phyloP scores from a whole-genome alignment of 2,329 filamentous ascomycete species.

The Dactylellina sp. region DNA sequence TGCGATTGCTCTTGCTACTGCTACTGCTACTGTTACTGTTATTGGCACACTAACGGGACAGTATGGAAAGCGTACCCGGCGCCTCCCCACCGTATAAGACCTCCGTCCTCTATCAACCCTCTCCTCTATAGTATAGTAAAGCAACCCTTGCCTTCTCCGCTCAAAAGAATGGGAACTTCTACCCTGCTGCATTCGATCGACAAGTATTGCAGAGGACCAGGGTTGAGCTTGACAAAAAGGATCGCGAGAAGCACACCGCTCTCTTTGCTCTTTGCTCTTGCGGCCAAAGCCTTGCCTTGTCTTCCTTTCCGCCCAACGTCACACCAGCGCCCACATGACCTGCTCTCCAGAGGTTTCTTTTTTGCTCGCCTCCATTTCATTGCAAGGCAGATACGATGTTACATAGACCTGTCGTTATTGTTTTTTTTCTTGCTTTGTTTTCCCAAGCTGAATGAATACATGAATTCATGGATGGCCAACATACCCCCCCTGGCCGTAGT shows the following conservation, averaged over 20 bases:
- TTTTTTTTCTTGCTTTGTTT: slow-evolving; percentile 19
- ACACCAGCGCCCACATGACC: slow-evolving; percentile 56
- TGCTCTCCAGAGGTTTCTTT: slow-evolving; percentile 4
- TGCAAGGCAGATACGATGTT: slow-evolving; percentile 48
- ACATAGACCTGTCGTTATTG: slow-evolving; percentile 4
- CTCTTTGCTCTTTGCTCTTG: too few relatives aligned
- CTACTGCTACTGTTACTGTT: too few relatives aligned
- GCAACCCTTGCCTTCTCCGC: slow-evolving; percentile 33
- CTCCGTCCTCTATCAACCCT: slow-evolving; percentile 6
- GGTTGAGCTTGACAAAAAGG: slow-evolving; percentile 51
- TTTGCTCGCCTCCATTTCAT: too few relatives aligned
- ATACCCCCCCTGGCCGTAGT: background rate
- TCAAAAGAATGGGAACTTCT: too few relatives aligned
- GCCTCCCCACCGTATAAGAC: slow-evolving; percentile 33
- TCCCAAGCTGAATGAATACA: slow-evolving; percentile 14
- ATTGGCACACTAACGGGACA: too few relatives aligned
- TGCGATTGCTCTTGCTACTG: too few relatives aligned
- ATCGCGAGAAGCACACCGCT: slow-evolving; percentile 47
- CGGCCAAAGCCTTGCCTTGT: too few relatives aligned
- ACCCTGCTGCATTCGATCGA: slow-evolving; percentile 41
- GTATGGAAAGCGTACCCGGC: slow-evolving; percentile 40
- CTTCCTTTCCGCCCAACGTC: slow-evolving; percentile 45
- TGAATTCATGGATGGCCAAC: slow-evolving; percentile 17
- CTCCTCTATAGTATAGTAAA: too few relatives aligned
- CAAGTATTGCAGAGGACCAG: slow-evolving; percentile 20